Evolutionary conservation across 768 basidiomycete genomes (phyloP).

Genomic region (Postia placenta): DNA sequence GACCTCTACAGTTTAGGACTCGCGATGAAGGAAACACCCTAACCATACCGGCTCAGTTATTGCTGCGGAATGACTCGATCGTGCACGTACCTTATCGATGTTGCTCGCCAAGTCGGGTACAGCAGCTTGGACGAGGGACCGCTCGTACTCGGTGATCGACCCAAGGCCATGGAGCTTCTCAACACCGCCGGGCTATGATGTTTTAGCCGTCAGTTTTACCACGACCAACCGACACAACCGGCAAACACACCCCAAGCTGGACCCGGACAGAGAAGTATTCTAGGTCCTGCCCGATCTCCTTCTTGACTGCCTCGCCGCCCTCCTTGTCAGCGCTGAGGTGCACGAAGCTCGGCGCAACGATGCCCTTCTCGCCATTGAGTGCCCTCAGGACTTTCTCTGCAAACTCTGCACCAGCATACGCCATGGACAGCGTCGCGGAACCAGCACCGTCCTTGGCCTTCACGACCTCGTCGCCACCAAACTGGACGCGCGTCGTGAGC

Average conservation of each 20-base stretch:
- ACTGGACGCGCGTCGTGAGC: constrained; percentile 84
- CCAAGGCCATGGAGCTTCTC: constrained; percentile 81
- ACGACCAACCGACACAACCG: neutral
- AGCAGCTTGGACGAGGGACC: constrained; percentile 70
- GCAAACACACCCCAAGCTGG: constrained; percentile 74
- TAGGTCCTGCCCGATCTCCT: constrained; percentile 69
- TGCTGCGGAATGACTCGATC: neutral
- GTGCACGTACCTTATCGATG: constrained; percentile 55
- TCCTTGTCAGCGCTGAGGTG: constrained; percentile 64
- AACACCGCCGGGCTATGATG: constrained; percentile 67
- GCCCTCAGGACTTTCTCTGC: constrained; percentile 78
- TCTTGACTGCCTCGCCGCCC: constrained; percentile 68
- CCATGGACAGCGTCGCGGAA: constrained; percentile 96
- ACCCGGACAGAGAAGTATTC: constrained; percentile 88
- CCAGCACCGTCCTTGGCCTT: constrained; percentile 94
- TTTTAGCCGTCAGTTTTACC: constrained; percentile 5
- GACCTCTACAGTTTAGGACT: constrained; percentile 20
- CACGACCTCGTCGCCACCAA: constrained; percentile 96
- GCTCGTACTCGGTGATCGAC: constrained; percentile 63
- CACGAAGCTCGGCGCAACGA: constrained; percentile 82
- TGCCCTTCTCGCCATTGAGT: constrained; percentile 80
- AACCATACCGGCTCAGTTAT: neutral
- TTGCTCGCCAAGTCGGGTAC: constrained; percentile 71
- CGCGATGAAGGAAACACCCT: constrained; percentile 25
- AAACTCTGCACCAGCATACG: constrained; percentile 90